These are phyloP conservation scores for Lonicera japonica DNA, from an alignment of 129 eudicot species.

Conservation along the genomic window DNA sequence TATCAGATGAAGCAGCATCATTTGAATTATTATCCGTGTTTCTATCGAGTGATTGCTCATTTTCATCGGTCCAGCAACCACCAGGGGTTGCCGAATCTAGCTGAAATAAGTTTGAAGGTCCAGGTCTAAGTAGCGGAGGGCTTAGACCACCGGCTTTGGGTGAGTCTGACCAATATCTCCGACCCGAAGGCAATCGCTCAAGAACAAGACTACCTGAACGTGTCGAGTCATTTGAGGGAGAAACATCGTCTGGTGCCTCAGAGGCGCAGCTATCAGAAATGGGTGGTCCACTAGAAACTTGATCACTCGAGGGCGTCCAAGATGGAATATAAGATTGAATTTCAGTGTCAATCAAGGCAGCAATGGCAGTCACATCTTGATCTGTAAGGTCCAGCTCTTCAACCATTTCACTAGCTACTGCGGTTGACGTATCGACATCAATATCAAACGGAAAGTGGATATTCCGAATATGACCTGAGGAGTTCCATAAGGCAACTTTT, in stretches of 20 bases:
- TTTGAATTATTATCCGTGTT: not conserved
- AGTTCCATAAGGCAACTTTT: constrained; percentile 13
- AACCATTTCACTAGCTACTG: constrained; percentile 99
- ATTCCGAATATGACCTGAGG: constrained; percentile 79
- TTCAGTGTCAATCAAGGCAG: constrained; percentile 83
- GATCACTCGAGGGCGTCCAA: constrained; percentile 61
- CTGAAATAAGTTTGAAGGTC: constrained; percentile 33
- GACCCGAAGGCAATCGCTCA: constrained; percentile 76
- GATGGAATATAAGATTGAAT: constrained; percentile 75
- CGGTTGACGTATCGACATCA: constrained; percentile 79
- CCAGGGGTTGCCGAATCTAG: constrained; percentile 16
- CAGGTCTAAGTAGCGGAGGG: constrained; percentile 47
- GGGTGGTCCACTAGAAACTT: constrained; percentile 25
- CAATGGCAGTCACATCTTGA: constrained; percentile 79
- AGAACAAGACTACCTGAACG: constrained; percentile 31
- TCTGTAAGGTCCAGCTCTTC: constrained; percentile 88
- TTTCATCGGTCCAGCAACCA: constrained; percentile 28
- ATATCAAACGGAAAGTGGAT: constrained; percentile 95
- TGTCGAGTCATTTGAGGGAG: constrained; percentile 37
- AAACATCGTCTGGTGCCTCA: constrained; percentile 32
- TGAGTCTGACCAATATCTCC: constrained; percentile 74
- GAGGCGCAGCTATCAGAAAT: constrained; percentile 23
- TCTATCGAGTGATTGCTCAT: constrained; percentile 19
- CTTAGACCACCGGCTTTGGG: constrained; percentile 40
- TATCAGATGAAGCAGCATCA: not conserved